These are phyloP conservation scores for Tremella yokohamensis DNA, from an alignment of 768 basidiomycete genomes.

Conservation along the genomic window DNA sequence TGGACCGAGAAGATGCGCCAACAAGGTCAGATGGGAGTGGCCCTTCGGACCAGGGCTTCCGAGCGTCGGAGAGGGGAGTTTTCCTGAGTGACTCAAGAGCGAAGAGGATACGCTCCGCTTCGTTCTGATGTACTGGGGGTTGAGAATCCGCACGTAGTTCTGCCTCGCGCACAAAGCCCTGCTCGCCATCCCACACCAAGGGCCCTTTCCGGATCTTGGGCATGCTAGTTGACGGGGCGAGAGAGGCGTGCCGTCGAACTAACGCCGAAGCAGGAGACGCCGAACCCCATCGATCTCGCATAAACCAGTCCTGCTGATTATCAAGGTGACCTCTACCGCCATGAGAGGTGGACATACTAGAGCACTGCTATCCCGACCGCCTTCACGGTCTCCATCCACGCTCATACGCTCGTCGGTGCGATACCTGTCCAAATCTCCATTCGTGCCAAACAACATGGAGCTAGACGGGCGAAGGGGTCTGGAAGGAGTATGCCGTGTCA, in stretches of 20 bases:
- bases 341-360: conserved; percentile 19
- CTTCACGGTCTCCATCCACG: conserved; percentile 26
- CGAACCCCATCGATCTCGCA: conserved; percentile 39
- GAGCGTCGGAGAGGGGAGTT: conserved; percentile 37
- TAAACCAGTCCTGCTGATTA: conserved; percentile 39
- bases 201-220: conserved; percentile 39
- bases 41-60: conserved; percentile 10
- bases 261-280: conserved; percentile 33
- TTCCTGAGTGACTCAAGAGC: conserved; percentile 40
- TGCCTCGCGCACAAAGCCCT: conserved; percentile 42
- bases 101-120: conserved; percentile 44
- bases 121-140: conserved; percentile 27
- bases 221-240: conserved; percentile 21
- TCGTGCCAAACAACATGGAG: conserved; percentile 26
- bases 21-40: conserved; percentile 14
- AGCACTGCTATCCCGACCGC: conserved; percentile 18
- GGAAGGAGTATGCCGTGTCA: conserved; percentile 27
- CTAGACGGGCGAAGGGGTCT: conserved; percentile 10
- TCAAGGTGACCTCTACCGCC: conserved; percentile 11
- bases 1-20: conserved; percentile 36
- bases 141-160: conserved; percentile 28
- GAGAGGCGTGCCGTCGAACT: conserved; percentile 23
- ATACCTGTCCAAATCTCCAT: conserved; percentile 20
- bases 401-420: conserved; percentile 29
- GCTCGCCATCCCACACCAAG: conserved; percentile 40